These are phyloP conservation scores for Aciculoconidium aculeatum DNA, from an alignment of 805 yeast genomes.

Conservation along the genomic window DNA sequence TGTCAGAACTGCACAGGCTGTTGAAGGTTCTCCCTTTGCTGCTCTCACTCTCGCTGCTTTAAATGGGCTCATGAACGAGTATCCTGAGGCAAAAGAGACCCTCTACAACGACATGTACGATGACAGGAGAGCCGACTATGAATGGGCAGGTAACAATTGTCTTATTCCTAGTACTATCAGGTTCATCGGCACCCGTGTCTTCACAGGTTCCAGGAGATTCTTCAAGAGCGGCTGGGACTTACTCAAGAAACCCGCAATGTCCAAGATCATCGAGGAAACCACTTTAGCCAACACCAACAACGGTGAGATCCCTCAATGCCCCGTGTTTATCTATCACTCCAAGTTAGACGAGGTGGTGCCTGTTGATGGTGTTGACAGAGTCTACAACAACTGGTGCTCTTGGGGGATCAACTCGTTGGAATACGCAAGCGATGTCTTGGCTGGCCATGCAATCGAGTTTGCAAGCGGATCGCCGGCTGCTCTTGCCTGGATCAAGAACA, in stretches of 20 bases:
- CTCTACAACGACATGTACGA: slow-evolving; percentile 5
- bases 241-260: slow-evolving; percentile 10
- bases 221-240: slow-evolving; percentile 13
- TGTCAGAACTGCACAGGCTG: slow-evolving; percentile 17
- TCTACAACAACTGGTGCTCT: slow-evolving; percentile 9
- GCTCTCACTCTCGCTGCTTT: slow-evolving; percentile 25
- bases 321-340: slow-evolving; percentile 10
- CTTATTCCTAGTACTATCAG: slow-evolving; percentile 3
- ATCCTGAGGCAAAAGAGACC: slow-evolving; percentile 17
- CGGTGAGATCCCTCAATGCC: slow-evolving; percentile 8
- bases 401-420: slow-evolving; percentile 9
- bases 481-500: slow-evolving; percentile 14
- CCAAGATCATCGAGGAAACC: slow-evolving; percentile 13
- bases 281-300: slow-evolving; percentile 14
- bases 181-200: slow-evolving; percentile 3
- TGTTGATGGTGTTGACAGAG: slow-evolving; percentile 4
- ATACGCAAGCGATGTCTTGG: slow-evolving; percentile 3
- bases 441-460: slow-evolving; percentile 14
- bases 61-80: slow-evolving; percentile 23
- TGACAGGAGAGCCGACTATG: neutral
- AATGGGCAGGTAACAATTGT: slow-evolving; percentile 2
- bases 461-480: slow-evolving; percentile 12
- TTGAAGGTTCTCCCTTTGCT: slow-evolving; percentile 20
- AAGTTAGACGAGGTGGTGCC: slow-evolving; percentile 10
- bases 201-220: slow-evolving; percentile 11